Evolutionary conservation across 2,329 filamentous ascomycete species (phyloP).

Genomic region (Fusarium domesticum): DNA sequence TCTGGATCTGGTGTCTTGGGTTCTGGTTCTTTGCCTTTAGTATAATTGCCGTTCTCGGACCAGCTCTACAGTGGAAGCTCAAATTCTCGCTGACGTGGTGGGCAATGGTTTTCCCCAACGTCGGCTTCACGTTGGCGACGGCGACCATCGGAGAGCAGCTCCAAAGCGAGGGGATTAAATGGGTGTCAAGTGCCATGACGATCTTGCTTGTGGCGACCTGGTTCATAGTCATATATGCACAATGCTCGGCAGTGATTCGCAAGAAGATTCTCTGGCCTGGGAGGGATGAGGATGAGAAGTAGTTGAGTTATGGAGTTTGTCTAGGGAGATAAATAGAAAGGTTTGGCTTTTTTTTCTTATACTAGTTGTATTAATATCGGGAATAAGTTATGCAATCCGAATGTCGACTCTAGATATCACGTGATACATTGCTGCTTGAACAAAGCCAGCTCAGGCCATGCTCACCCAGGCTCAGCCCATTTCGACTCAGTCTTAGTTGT

Average conservation of each 20-base stretch:
- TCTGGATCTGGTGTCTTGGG: slow-evolving; percentile 30
- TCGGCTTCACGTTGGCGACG: slow-evolving; percentile 27
- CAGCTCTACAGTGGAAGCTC: slow-evolving; percentile 13
- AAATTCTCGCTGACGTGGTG: slow-evolving; percentile 30
- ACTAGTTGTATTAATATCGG: too few species aligned
- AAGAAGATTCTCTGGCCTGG: slow-evolving; percentile 28
- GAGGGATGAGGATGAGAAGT: slow-evolving; percentile 23
- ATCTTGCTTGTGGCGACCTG: slow-evolving; percentile 21
- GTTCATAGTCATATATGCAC: slow-evolving; percentile 24
- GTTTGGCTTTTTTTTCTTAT: too few species aligned
- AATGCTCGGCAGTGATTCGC: slow-evolving; percentile 17
- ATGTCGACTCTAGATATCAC: too few species aligned
- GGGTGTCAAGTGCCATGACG: slow-evolving; percentile 25
- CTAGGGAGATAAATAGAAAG: neutral
- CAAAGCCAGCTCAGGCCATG: too few species aligned
- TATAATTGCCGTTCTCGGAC: slow-evolving; percentile 20
- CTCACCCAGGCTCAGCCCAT: too few species aligned
- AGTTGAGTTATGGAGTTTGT: neutral
- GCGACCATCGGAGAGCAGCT: slow-evolving; percentile 24
- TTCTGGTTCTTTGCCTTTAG: slow-evolving; percentile 30
- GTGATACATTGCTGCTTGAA: too few species aligned
- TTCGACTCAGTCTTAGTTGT: too few species aligned
- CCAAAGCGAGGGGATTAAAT: slow-evolving; percentile 22
- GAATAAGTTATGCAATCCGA: too few species aligned
- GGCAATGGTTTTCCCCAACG: slow-evolving; percentile 30